Base-by-base conservation (phyloP, 495 filamentous ascomycete species). In the Podospora bellae-mahoneyi region DNA sequence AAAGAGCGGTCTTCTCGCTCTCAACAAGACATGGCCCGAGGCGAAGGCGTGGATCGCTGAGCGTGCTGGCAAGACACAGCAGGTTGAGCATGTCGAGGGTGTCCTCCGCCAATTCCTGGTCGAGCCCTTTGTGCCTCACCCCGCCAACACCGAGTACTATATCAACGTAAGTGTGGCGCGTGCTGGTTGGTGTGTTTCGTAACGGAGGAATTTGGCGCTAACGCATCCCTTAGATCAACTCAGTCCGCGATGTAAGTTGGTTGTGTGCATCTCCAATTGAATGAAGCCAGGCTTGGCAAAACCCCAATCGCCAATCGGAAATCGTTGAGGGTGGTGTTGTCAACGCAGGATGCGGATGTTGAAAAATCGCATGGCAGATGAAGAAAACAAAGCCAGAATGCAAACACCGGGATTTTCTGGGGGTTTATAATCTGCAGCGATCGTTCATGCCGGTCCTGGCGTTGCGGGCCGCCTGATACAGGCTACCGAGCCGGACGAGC, bases 11-110 rank as follows among this genome's bases (percentile, higher is more conserved):
- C 89, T 99, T 60, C 84, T 99, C 62, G 91, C 92, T 62, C 85
- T 99, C 76, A 99, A 99, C 87, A 97, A 98, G 89, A 89, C 90
- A 71, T 99, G 95, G 95, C 74, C 91, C 58, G 93, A 98, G 76
- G 91, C 93, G 60, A 89, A 89, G 77, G 91, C 88, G 66, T 99
- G 95, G 95, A 90, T 99, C 81, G 90, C 91, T 79, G 88, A 89
- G 78, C 88, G 93, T 67, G 95, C 95, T 69, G 89, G 91, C 74
- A 98, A 97, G 89, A 83, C 86, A 55, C 90, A 96, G 73, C 88
- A 90, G 84, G 96, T 99, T 62, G 96, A 98, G 89, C 90, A 91
- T 64, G 88, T 94, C 65, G 88, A 91, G 62, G 95, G 95, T 79
- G 86, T 91, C 71, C 86, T 99, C 76, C 88, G 93, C 75, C 89